Conservation (phyloP, 768 basidiomycete species). For the Phylloporus scabripes region DNA sequence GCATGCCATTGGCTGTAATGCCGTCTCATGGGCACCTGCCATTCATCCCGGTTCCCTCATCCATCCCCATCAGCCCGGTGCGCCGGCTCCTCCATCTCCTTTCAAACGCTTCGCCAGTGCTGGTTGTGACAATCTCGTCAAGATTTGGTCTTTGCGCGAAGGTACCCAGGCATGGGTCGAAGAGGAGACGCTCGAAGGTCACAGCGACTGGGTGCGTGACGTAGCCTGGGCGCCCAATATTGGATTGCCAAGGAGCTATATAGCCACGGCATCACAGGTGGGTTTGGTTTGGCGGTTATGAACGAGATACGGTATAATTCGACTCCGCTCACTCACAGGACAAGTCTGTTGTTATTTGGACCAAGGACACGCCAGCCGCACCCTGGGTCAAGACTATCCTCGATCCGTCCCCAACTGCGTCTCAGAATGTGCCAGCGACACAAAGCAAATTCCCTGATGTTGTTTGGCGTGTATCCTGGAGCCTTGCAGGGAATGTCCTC, state of each 20-base stretch:
- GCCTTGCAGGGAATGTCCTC: constrained; percentile 89
- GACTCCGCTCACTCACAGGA: constrained; percentile 38
- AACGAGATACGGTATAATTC: background rate
- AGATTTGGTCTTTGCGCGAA: constrained; percentile 89
- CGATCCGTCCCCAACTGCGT: constrained; percentile 56
- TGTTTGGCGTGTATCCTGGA: constrained; percentile 99
- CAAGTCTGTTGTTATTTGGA: constrained; percentile 88
- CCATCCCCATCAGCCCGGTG: constrained; percentile 50
- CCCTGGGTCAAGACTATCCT: constrained; percentile 79
- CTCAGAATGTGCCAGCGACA: constrained; percentile 39
- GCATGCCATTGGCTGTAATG: constrained; percentile 94
- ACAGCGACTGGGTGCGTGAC: constrained; percentile 96
- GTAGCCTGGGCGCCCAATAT: constrained; percentile 99
- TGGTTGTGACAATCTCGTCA: constrained; percentile 93
- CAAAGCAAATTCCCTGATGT: constrained; percentile 91
- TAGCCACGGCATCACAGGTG: constrained; percentile 91
- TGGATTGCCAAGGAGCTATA: constrained; percentile 89
- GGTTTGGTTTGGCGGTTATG: constrained; percentile 10
- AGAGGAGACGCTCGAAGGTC: constrained; percentile 86
- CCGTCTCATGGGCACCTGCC: constrained; percentile 96
- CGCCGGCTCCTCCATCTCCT: constrained; percentile 38
- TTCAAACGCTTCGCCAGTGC: constrained; percentile 93
- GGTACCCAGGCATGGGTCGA: constrained; percentile 86
- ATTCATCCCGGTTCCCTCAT: constrained; percentile 82
- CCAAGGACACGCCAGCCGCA: constrained; percentile 67